Evolutionary conservation across 2,329 filamentous ascomycete species (phyloP).

Genomic region (Thelonectria discophora): DNA sequence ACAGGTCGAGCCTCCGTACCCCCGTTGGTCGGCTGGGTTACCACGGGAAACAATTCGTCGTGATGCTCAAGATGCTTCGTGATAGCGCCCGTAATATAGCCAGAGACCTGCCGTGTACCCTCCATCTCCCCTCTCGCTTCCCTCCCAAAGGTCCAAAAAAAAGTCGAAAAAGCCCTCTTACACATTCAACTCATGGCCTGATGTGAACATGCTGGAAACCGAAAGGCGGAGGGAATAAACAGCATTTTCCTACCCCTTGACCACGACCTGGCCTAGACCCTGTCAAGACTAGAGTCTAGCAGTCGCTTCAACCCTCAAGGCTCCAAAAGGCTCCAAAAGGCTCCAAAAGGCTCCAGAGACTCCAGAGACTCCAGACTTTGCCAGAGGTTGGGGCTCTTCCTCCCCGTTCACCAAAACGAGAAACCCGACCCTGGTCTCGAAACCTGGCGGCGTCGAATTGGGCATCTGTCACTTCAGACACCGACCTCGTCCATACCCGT

Average conservation of each 20-base stretch:
- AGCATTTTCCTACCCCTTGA: neutral
- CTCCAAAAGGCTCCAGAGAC: no score
- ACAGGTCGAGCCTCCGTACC: conserved; percentile 12
- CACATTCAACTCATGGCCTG: neutral
- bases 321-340: no score
- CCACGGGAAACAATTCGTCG: neutral
- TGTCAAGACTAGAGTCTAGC: conserved; percentile 9
- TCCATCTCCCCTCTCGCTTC: no score
- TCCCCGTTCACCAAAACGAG: conserved; percentile 12
- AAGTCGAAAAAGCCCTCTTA: neutral
- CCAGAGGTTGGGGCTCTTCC: conserved; percentile 13
- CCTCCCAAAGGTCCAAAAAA: neutral
- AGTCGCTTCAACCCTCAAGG: conserved; percentile 5
- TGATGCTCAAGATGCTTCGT: conserved; percentile 1
- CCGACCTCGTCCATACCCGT: no score
- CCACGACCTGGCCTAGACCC: conserved; percentile 8
- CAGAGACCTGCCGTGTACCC: neutral
- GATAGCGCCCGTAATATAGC: conserved; percentile 1
- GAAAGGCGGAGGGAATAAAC: conserved; percentile 7
- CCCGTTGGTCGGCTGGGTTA: no score
- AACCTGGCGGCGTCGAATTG: conserved; percentile 33
- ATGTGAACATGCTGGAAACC: conserved; percentile 6
- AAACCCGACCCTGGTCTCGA: conserved; percentile 33
- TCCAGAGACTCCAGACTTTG: neutral
- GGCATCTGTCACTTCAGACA: conserved; percentile 31